Base-by-base conservation (phyloP, 805 yeast species). In the Saccharomyces jurei region DNA sequence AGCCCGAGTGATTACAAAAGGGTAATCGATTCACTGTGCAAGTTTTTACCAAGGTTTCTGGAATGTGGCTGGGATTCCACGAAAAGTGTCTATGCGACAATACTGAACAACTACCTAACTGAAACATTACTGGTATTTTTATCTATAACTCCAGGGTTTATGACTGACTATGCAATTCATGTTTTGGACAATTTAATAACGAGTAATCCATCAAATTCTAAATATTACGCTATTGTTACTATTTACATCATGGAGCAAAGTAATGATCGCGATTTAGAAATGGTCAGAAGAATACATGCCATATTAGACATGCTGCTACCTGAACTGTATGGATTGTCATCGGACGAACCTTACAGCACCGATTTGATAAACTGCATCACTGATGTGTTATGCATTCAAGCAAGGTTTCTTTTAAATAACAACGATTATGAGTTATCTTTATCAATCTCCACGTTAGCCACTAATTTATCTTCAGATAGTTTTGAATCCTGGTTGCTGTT, bases 31-130 rank as follows among this genome's bases (percentile, higher is more conserved):
- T 51, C 63, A 14, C 64, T 83, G 56, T 72, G 81, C 26, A 62
- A 68, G 47, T 70, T 74, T 62, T 63, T 84, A 21, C 79, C 79
- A 1, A 74, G 72, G 48, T 85, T 84, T 2, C 63, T 68, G 41
- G 60, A 75, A 27, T 63, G 77, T 10, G 87, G 86, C 0, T 73
- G 74, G 60, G 71, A 69, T 56, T 53, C 65, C 2, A 61, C 71
- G 4, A 61, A 55, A 29, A 59, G 60, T 47, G 53, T 66, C 56
- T 71, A 62, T 60, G 75, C 59, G 56, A 76, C 60, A 41, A 68
- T 54, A 54, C 62, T 74, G 54, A 74, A 82, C 55, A 84, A 84
- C 68, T 68, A 74, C 54, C 65, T 84, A n/a, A 74, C 81, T 6
- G 82, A 81, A 60, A 69, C 85, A 0, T 60, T 84, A 21, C 30